A percentile compares a stretch with the other conserved stretches of the same genome.
phyloP scores from a whole-genome alignment of 768 basidiomycete species.

The Boletellus ananas region DNA sequence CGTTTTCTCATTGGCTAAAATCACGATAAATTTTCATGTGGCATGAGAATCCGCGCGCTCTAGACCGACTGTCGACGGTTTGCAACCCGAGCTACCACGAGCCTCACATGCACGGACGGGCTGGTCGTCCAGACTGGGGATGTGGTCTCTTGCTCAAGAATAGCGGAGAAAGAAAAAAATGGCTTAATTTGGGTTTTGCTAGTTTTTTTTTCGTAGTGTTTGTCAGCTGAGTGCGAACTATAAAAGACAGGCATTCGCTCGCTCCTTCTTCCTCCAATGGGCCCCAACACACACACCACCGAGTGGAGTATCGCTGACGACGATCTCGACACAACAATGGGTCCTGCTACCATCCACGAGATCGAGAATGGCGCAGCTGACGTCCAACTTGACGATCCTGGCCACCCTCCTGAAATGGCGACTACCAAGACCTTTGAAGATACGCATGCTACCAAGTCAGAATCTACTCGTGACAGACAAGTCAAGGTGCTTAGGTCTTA shows the following conservation, averaged over 20 bases:
- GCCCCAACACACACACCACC: conserved; percentile 19
- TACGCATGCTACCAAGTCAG: conserved; percentile 33
- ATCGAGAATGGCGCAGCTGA: conserved; percentile 46
- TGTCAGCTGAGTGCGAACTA: neutral
- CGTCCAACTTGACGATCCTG: conserved; percentile 28
- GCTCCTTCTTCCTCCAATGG: conserved; percentile 18
- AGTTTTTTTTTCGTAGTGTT: neutral
- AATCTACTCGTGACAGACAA: conserved; percentile 65
- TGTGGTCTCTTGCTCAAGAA: conserved; percentile 39
- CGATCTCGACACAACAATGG: conserved; percentile 43
- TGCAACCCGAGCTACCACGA: too few relatives aligned
- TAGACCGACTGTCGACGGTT: too few relatives aligned
- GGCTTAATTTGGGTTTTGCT: neutral
- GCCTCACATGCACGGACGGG: too few relatives aligned
- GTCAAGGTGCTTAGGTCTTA: conserved; percentile 84
- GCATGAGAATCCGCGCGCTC: too few relatives aligned
- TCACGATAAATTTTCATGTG: too few relatives aligned
- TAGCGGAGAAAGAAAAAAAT: too few relatives aligned
- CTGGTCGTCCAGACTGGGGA: too few relatives aligned
- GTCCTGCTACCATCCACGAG: conserved; percentile 44
- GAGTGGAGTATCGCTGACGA: conserved; percentile 49
- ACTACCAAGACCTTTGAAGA: conserved; percentile 36
- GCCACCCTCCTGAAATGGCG: conserved; percentile 14
- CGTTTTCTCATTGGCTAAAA: too few relatives aligned
- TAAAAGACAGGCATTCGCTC: neutral